These are phyloP conservation scores for Magnolia kwangsiensis DNA, from an alignment of 164 flowering plant species.

Conservation along the genomic window DNA sequence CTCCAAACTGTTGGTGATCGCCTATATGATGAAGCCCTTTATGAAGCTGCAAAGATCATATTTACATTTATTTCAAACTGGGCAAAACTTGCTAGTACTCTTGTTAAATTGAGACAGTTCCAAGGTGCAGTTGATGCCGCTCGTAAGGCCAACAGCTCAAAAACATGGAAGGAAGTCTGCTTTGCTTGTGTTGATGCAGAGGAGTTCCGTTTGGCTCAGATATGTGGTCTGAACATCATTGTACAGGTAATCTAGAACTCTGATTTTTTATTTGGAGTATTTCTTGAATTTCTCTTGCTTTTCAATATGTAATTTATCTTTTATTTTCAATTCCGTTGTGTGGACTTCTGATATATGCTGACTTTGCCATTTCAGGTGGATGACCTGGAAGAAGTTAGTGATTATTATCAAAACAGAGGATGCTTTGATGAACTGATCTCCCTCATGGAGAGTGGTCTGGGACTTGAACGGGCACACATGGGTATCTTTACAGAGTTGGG, in stretches of 20 bases:
- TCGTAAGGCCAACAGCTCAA: constrained; percentile 92
- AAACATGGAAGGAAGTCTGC: constrained; percentile 99
- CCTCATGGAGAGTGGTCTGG: constrained; percentile 98
- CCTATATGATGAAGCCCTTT: constrained; percentile 83
- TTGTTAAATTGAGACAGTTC: constrained; percentile 82
- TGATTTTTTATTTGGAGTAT: not conserved
- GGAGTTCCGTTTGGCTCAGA: constrained; percentile 97
- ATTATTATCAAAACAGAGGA: constrained; percentile 93
- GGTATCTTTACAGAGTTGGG: constrained; percentile 99
- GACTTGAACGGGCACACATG: constrained; percentile 99
- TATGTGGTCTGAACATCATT: constrained; percentile 95
- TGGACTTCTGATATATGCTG: constrained; percentile 6
- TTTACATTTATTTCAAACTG: constrained; percentile 94
- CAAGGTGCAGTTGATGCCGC: constrained; percentile 99
- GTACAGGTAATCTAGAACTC: constrained; percentile 35
- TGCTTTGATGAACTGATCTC: constrained; percentile 90
- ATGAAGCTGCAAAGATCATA: constrained; percentile 96
- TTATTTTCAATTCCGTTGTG: not conserved
- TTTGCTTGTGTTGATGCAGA: constrained; percentile 99
- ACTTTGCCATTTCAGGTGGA: constrained; percentile 57
- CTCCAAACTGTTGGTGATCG: constrained; percentile 97
- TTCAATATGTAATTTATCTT: not conserved
- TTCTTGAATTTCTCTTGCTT: not conserved
- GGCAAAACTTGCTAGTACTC: constrained; percentile 89
- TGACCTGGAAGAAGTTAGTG: constrained; percentile 98